Conservation (phyloP, 768 basidiomycete species). For the Collybia sordida region DNA sequence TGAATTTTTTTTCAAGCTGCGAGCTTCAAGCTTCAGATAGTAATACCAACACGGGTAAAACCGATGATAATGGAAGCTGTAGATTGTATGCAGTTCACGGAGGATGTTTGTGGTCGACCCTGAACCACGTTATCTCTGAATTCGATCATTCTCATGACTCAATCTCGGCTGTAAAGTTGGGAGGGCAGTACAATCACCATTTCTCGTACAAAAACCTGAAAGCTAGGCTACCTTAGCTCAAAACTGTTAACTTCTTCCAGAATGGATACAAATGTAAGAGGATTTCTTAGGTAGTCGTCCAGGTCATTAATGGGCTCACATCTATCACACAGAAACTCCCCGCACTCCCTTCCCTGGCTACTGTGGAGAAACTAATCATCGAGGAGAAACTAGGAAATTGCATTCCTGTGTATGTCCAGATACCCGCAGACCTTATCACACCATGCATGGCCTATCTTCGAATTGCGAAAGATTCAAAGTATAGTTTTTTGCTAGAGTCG, state of each 20-base stretch:
- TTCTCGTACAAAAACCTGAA: background rate
- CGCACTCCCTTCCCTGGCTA: constrained; percentile 69
- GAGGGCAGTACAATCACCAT: background rate
- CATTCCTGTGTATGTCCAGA: constrained; percentile 87
- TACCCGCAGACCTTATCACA: constrained; percentile 95
- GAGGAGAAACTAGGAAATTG: constrained; percentile 88
- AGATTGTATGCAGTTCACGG: background rate
- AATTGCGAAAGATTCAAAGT: constrained; percentile 87
- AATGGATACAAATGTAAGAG: constrained; percentile 52
- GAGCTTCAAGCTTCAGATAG: no score
- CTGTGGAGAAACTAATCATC: constrained; percentile 74
- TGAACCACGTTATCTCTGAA: background rate
- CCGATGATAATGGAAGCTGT: no score
- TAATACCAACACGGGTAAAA: no score
- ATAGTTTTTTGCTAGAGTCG: constrained; percentile 94
- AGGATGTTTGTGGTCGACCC: background rate
- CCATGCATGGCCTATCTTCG: constrained; percentile 97
- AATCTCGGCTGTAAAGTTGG: background rate
- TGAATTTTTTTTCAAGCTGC: background rate
- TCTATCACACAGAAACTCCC: constrained; percentile 51
- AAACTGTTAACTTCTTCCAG: no score
- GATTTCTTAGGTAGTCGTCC: no score
- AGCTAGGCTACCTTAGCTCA: no score
- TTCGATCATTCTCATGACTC: background rate
- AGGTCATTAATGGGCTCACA: no score